These are phyloP conservation scores for Nemania sp. DNA, from an alignment of 2,329 filamentous ascomycete genomes.

Conservation along the genomic window DNA sequence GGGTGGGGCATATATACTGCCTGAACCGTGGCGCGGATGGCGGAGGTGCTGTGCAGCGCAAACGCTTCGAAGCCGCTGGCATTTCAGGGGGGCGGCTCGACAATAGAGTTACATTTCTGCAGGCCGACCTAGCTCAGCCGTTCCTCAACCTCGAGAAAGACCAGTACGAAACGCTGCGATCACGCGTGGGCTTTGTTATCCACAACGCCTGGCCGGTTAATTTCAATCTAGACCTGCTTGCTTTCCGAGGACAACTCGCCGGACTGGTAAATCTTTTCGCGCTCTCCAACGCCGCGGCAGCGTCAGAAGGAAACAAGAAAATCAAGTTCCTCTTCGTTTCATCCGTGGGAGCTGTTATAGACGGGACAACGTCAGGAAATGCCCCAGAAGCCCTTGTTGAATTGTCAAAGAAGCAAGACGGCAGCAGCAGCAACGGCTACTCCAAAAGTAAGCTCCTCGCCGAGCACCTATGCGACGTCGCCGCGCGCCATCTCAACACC, in stretches of 20 bases:
- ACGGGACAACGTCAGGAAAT: background rate
- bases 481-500: conserved; percentile 23
- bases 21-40: conserved; percentile 35
- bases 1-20: conserved; percentile 35
- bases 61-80: conserved; percentile 12
- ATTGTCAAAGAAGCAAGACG: too few relatives aligned
- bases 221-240: too few relatives aligned
- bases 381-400: conserved; percentile 28
- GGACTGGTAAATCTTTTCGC: conserved; percentile 31
- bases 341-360: conserved; percentile 28
- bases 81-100: conserved; percentile 11
- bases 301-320: too few relatives aligned
- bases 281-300: conserved; percentile 21
- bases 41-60: conserved; percentile 15
- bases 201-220: conserved; percentile 49
- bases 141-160: background rate
- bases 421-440: too few relatives aligned
- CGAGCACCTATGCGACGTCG: conserved; percentile 35
- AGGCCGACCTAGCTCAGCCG: background rate
- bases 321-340: conserved; percentile 34
- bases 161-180: background rate
- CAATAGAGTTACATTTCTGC: conserved; percentile 31
- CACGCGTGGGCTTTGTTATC: conserved; percentile 1
- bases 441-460: conserved; percentile 36
- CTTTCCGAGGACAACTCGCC: conserved; percentile 21